Evolutionary conservation across 768 basidiomycete genomes (phyloP).

Genomic region (Galerina marginata): DNA sequence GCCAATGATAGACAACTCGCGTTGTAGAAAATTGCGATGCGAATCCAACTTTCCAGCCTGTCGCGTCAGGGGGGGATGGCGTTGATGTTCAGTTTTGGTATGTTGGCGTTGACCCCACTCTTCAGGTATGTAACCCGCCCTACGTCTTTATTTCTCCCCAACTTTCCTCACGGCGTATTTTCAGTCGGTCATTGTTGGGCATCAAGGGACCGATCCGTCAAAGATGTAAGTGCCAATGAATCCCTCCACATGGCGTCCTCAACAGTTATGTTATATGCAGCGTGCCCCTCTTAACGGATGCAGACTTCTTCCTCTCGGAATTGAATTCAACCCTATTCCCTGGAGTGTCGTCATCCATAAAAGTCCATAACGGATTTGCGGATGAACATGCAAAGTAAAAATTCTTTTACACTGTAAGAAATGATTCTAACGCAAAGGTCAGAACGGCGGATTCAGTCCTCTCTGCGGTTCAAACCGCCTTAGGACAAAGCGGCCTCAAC

Average conservation of each 20-base stretch:
- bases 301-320: slow-evolving; percentile 33
- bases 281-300: slow-evolving; percentile 44
- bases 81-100: slow-evolving; percentile 48
- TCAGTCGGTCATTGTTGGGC: slow-evolving; percentile 41
- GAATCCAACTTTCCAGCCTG: slow-evolving; percentile 51
- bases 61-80: slow-evolving; percentile 57
- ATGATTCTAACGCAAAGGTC: neutral
- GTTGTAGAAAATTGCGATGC: slow-evolving; percentile 48
- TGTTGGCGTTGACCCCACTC: slow-evolving; percentile 45
- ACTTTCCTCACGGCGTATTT: neutral
- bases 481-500: slow-evolving; percentile 37
- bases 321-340: slow-evolving; percentile 49
- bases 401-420: neutral
- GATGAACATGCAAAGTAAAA: slow-evolving; percentile 47
- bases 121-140: slow-evolving; percentile 28
- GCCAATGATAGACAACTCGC: neutral
- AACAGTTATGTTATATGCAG: slow-evolving; percentile 25
- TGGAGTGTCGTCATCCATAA: slow-evolving; percentile 41
- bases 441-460: slow-evolving; percentile 48
- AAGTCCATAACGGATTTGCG: slow-evolving; percentile 51
- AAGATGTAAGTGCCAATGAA: slow-evolving; percentile 35
- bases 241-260: neutral
- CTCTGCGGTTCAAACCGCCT: slow-evolving; percentile 42
- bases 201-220: slow-evolving; percentile 39
- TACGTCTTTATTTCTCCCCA: neutral